Evolutionary conservation across 352 stramenopile genomes (phyloP), one percentile per base, ranked within the genome.

Genomic region (Phytophthora kernoviae): DNA sequence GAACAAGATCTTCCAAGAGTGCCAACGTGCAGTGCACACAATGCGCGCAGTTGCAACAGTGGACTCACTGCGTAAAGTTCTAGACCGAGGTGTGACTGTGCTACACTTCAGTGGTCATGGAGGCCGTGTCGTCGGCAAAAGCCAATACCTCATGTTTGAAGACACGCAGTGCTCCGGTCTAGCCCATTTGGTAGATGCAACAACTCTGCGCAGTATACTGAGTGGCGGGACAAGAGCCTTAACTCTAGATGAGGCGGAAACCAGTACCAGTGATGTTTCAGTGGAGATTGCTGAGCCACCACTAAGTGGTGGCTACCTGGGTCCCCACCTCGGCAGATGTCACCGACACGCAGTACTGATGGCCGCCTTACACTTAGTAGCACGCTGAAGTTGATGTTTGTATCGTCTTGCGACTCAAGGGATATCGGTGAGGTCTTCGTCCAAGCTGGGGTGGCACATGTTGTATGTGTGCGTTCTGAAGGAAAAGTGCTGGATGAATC

Each of bases 381-480:
- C 10, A 87, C 77, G 5, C 68, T 93, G 32, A 93, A 91, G 59
- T 65, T 93, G 18, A 81, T 93, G 5, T 90, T 93, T 56, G 84
- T 93, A 33, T 93, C 84, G 22, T 91, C 81, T 1, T 93, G 84
- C 55, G 78, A 93, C 47, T 93, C 84, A 12, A 73, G 61, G 21
- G 81, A 89, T 45, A 81, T 93, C n/a, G 84, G 84, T 27, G 78
- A 85, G 54, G 81, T 93, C 6, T 93, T 93, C 45, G 83, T 93
- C 22, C 76, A 87, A 49, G 84, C 84, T 4, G 84, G 84, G 4
- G 84, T 91, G 6, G 68, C 79, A 5, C 82, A 93, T 55, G 84
- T 93, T 36, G 84, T 93, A 20, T 93, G 84, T 45, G 84, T 91
- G 22, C 72, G 77, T n/a, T 88, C 76, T 26, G 77, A 88, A 22